A percentile compares a stretch with the other conserved stretches of the same genome.
phyloP scores from a whole-genome alignment of 768 basidiomycete species.

The Auricularia cornea region DNA sequence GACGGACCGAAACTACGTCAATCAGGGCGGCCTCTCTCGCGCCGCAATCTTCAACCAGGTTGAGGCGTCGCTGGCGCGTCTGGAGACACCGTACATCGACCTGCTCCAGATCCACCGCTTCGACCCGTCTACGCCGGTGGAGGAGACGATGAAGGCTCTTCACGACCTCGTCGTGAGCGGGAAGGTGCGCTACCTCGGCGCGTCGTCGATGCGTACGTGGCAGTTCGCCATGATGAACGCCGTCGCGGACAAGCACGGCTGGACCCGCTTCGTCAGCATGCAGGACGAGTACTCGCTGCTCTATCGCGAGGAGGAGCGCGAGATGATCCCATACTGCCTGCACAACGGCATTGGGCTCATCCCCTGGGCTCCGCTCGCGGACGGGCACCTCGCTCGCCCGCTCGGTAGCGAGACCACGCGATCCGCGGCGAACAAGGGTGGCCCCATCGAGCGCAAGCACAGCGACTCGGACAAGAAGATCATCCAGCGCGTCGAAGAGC shows the following conservation, averaged over 20 bases:
- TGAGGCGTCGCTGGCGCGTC: constrained; percentile 24
- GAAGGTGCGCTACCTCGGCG: constrained; percentile 23
- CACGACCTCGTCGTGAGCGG: constrained; percentile 28
- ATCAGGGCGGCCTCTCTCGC: constrained; percentile 22
- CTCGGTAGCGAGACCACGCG: constrained; percentile 6
- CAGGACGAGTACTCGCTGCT: constrained; percentile 26
- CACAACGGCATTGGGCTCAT: constrained; percentile 39
- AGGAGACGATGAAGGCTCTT: constrained; percentile 29
- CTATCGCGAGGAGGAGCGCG: constrained; percentile 26
- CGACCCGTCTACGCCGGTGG: constrained; percentile 14
- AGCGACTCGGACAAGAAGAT: constrained; percentile 5
- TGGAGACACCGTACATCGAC: constrained; percentile 34
- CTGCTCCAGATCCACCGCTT: constrained; percentile 27
- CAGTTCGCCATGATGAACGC: constrained; percentile 12
- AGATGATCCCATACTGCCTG: constrained; percentile 6
- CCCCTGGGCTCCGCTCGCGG: constrained; percentile 37
- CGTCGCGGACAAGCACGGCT: constrained; percentile 10
- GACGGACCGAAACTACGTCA: constrained; percentile 1
- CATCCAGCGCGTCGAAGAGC: constrained; percentile 26
- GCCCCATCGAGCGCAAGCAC: neutral
- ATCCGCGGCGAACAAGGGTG: neutral
- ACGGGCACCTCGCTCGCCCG: constrained; percentile 30
- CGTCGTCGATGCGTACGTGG: constrained; percentile 13
- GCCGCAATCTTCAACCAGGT: constrained; percentile 29
- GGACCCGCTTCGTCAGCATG: constrained; percentile 29